phyloP scores from a whole-genome alignment of 2,329 filamentous ascomycete species.

The Albifimbria verrucaria region DNA sequence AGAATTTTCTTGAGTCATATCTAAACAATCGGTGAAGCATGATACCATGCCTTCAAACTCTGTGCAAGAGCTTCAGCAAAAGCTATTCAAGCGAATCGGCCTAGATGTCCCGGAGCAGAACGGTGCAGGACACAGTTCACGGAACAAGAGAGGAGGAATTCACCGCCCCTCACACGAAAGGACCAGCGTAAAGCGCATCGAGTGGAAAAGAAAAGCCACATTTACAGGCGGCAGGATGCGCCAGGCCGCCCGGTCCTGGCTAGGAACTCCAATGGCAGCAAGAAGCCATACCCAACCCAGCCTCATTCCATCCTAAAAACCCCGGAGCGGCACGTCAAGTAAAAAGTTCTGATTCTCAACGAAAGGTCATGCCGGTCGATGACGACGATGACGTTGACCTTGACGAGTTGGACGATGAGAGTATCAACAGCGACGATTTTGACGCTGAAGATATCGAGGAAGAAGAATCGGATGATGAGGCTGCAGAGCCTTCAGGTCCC shows the following conservation, averaged over 20 bases:
- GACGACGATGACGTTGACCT: conserved; percentile 8
- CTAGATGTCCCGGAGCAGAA: conserved; percentile 22
- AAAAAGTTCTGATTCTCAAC: not conserved
- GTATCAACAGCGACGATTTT: conserved; percentile 5
- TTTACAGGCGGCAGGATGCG: conserved; percentile 11
- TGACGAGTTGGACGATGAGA: conserved; percentile 22
- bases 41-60: conserved; percentile 14
- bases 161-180: conserved; percentile 44
- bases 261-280: conserved; percentile 4
- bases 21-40: too few species aligned
- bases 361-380: not conserved
- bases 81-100: conserved; percentile 34
- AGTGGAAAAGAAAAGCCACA: conserved; percentile 52
- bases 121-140: conserved; percentile 4
- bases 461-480: conserved; percentile 15
- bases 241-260: not conserved
- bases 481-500: conserved; percentile 21
- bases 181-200: conserved; percentile 66
- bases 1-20: too few species aligned
- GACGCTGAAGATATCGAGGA: conserved; percentile 15
- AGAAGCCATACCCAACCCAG: conserved; percentile 3
- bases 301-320: conserved; percentile 4
- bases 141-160: conserved; percentile 12
- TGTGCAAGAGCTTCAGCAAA: conserved; percentile 31
- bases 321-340: not conserved